phyloP scores from a whole-genome alignment of 805 yeast genomes.

The Kodamaea neixiangensis region DNA sequence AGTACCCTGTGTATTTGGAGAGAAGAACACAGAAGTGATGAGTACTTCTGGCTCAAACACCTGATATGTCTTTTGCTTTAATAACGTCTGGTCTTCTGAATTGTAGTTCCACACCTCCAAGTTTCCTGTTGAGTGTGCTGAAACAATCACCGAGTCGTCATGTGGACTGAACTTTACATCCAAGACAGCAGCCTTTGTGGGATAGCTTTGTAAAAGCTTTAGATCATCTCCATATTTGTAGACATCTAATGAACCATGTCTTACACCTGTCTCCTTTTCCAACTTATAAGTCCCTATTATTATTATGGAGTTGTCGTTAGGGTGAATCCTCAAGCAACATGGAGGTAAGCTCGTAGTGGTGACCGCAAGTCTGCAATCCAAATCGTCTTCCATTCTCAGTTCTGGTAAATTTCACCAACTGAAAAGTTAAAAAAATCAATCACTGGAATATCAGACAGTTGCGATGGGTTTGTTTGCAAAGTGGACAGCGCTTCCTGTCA shows the following conservation, averaged over 20 bases:
- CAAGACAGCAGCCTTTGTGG: slow-evolving; percentile 64
- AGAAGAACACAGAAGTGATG: slow-evolving; percentile 66
- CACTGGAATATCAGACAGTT: neutral
- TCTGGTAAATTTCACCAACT: neutral
- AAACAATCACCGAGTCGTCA: slow-evolving; percentile 48
- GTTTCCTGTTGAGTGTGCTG: slow-evolving; percentile 83
- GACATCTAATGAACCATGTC: slow-evolving; percentile 64
- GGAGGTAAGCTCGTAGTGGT: slow-evolving; percentile 69
- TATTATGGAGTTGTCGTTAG: slow-evolving; percentile 47
- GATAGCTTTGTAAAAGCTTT: slow-evolving; percentile 22
- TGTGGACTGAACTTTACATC: slow-evolving; percentile 72
- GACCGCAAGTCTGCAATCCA: slow-evolving; percentile 7
- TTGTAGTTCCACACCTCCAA: slow-evolving; percentile 58
- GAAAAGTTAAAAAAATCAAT: slow-evolving; percentile 1
- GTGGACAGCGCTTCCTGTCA: slow-evolving; percentile 44
- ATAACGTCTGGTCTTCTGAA: slow-evolving; percentile 19
- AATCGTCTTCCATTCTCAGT: neutral
- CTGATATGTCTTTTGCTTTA: slow-evolving; percentile 26
- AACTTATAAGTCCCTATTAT: slow-evolving; percentile 82
- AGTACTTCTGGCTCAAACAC: slow-evolving; percentile 51
- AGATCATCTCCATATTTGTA: slow-evolving; percentile 28
- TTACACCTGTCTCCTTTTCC: slow-evolving; percentile 49
- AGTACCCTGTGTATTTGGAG: slow-evolving; percentile 38
- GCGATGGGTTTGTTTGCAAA: slow-evolving; percentile 32
- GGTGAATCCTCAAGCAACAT: slow-evolving; percentile 70